These are phyloP conservation scores for Xylaria arbuscula DNA, from an alignment of 2,329 filamentous ascomycete species.

Conservation along the genomic window DNA sequence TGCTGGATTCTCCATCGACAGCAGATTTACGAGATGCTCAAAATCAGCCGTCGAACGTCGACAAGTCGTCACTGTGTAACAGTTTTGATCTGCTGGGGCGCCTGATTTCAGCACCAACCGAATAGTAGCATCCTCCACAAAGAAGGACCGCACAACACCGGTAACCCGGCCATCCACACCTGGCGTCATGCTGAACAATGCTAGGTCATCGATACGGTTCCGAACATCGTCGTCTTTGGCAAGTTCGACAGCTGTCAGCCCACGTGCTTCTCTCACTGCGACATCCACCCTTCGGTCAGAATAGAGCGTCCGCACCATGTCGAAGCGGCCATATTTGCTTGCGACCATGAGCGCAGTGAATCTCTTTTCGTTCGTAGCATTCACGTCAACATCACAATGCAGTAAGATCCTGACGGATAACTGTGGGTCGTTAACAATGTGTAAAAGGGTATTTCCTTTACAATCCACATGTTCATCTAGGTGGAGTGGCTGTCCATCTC, in stretches of 20 bases:
- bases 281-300: constrained; percentile 88
- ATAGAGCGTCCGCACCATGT: constrained; percentile 90
- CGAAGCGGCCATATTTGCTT: constrained; percentile 95
- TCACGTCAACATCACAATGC: constrained; percentile 92
- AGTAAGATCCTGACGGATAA: constrained; percentile 81
- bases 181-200: constrained; percentile 79
- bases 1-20: constrained; percentile 89
- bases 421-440: constrained; percentile 89
- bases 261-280: constrained; percentile 83
- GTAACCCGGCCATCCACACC: constrained; percentile 84
- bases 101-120: constrained; percentile 95
- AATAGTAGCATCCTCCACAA: constrained; percentile 95
- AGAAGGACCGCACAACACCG: constrained; percentile 93
- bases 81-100: constrained; percentile 81
- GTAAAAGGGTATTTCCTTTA: constrained; percentile 95
- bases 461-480: constrained; percentile 91
- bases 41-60: constrained; percentile 89
- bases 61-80: constrained; percentile 94
- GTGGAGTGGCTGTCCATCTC: constrained; percentile 82
- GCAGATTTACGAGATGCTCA: constrained; percentile 85
- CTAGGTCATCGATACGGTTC: constrained; percentile 94
- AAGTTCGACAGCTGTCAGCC: constrained; percentile 92
- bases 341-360: constrained; percentile 98
- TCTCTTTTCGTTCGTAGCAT: constrained; percentile 92
- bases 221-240: constrained; percentile 98